Conservation (phyloP, 2,329 filamentous ascomycete species). For the Neofusicoccum parvum region DNA sequence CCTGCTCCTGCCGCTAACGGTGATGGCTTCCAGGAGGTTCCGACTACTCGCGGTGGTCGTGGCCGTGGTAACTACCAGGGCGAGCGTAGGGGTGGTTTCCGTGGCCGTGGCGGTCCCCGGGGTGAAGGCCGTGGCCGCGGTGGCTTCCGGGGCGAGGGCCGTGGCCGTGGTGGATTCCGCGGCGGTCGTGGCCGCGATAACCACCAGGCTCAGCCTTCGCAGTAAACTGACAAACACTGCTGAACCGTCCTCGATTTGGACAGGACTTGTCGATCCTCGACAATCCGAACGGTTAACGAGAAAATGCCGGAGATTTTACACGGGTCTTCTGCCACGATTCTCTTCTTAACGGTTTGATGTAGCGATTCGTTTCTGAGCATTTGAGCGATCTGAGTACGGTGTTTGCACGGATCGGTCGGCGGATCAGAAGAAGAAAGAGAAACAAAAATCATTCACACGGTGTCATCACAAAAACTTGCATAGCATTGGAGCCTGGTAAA, state of each 20-base stretch:
- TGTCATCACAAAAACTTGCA: slow-evolving; percentile 19
- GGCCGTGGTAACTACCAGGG: slow-evolving; percentile 51
- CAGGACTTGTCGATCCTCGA: background rate
- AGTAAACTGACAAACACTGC: background rate
- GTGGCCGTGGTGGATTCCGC: slow-evolving; percentile 47
- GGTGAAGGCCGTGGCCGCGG: slow-evolving; percentile 38
- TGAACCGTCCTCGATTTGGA: background rate
- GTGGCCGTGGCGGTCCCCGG: slow-evolving; percentile 53
- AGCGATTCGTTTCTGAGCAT: slow-evolving; percentile 21
- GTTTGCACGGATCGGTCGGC: slow-evolving; percentile 11
- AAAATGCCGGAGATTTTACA: background rate
- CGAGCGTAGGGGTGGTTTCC: slow-evolving; percentile 55
- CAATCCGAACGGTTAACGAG: background rate
- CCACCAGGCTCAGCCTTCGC: slow-evolving; percentile 17
- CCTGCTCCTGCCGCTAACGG: slow-evolving; percentile 33
- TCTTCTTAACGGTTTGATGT: slow-evolving; percentile 10
- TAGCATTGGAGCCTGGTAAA: slow-evolving; percentile 21
- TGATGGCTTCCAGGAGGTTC: slow-evolving; percentile 75
- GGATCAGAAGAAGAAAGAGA: background rate
- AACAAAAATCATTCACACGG: slow-evolving; percentile 8
- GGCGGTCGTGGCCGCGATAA: slow-evolving; percentile 43
- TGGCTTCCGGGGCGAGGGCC: slow-evolving; percentile 38
- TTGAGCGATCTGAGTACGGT: slow-evolving; percentile 20
- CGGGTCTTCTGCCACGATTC: background rate
- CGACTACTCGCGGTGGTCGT: slow-evolving; percentile 44